Evolutionary conservation across 1,284 basidiomycete genomes (phyloP), one percentile per base, ranked within the genome.

Genomic region (Cutaneotrichosporon mucoides): DNA sequence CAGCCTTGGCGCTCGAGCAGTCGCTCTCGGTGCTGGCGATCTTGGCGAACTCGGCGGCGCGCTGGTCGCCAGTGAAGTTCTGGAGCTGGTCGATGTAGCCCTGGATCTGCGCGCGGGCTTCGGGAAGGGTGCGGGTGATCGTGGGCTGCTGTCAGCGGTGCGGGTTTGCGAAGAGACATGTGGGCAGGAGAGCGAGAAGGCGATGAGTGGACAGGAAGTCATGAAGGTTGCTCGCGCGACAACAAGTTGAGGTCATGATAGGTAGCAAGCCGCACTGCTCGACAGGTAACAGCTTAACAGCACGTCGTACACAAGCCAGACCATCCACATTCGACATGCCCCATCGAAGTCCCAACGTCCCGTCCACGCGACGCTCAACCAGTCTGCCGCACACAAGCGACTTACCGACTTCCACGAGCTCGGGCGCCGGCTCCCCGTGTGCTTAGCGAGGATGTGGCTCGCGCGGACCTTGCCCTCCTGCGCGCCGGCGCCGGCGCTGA

Each of bases 391-490:
- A 40, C 24, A 24, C 24, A 24, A 24, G 24, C 24, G 24, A n/a
- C 88, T 66, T 67, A 91, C 92, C 82, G 92, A 87, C 76, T 91
- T 91, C 92, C 93, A 96, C 72, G 88, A 91, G 56, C 88, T 85
- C 5, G 96, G 91, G 54, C 93, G 81, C 60, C 96, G 82, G 73
- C 90, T 94, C 11, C 84, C 90, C 34, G 79, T 80, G 78, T 98
- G 94, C 81, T 99, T 99, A 67, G 97, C 87, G 56, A 99, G 81
- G 64, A 99, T 81, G 80, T 99, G 96, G 73, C 91, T 94, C 10
- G 94, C 95, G 59, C 92, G 86, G 38, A 97, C 91, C 77, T 90
- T 84, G 12, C 55, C 70, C 2, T 54, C 33, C 47, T 56, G 48
- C 41, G 55, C 45, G 38, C 52, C 63, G n/a, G n/a, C n/a, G 35